Evolutionary conservation across 495 filamentous ascomycete species (phyloP), one percentile per base, ranked within the genome.

Genomic region (Friedmanniomyces simplex): DNA sequence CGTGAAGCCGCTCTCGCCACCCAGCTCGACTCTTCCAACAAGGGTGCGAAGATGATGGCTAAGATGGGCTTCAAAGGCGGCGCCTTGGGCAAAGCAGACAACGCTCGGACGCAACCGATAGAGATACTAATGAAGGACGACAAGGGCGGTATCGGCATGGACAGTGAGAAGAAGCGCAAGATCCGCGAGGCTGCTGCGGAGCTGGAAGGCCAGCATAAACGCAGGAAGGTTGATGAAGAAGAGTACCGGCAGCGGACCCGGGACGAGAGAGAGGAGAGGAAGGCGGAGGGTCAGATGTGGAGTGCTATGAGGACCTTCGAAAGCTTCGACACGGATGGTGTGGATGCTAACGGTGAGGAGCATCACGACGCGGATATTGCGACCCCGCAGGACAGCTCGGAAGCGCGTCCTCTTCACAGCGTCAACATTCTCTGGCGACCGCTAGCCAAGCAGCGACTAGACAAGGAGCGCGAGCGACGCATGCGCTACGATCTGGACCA

Each of bases 11-110:
- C 84, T 4, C 78, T 95, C 16, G 74, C 81, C 1, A 83, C 73
- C 14, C 85, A 83, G n/a, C 75, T 96, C 25, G 70, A 71, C 16
- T 47, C 66, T 25, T 73, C 76, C 51, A 85, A 78, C 71, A 98
- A 96, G 69, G 93, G 93, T 1, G 82, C 90, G 54, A 77, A 87
- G 56, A 95, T 98, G 89, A 93, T 98, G 91, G 83, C 87, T n/a
- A 89, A 85, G 69, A 85, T 98, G 74, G 93, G 93, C 7, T 98
- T 91, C 72, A 85, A 81, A 59, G 86, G 86, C 14, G 80, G 81
- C 50, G 77, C 80, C 0, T 76, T 95, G 2, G 89, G 93, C 0
- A 85, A 83, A 62, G 65, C 61, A 58, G 54, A 57, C 24, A 39
- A 67, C 50, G 71, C 69, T 5, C 70, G 74, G 43, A 71, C 77